phyloP scores from a whole-genome alignment of 768 basidiomycete genomes.

The Xanthoconium stramineum region DNA sequence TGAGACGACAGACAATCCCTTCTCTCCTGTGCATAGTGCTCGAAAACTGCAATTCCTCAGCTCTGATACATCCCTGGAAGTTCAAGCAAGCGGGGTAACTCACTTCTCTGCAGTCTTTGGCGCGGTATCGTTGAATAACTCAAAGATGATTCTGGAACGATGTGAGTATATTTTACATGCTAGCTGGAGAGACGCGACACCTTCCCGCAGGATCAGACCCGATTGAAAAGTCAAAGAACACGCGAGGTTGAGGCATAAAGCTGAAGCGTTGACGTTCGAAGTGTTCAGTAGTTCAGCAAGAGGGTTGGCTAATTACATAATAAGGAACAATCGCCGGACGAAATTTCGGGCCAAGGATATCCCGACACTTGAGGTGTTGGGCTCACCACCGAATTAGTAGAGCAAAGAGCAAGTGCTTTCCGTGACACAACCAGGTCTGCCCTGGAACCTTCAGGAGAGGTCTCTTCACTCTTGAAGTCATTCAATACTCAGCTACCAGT shows the following conservation, averaged over 20 bases:
- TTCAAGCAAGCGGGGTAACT: conserved; percentile 13
- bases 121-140: conserved; percentile 67
- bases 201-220: conserved; percentile 52
- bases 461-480: not conserved
- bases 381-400: not conserved
- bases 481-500: not conserved
- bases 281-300: too few relatives aligned
- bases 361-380: not conserved
- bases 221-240: conserved; percentile 66
- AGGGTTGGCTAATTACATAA: conserved; percentile 15
- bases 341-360: not conserved
- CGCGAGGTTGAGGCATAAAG: conserved; percentile 53
- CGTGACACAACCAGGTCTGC: not conserved
- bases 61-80: not conserved
- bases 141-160: conserved; percentile 59
- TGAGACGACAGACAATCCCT: conserved; percentile 61
- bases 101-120: conserved; percentile 85
- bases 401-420: not conserved
- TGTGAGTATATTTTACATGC: conserved; percentile 8
- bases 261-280: not conserved
- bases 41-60: conserved; percentile 59
- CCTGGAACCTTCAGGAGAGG: not conserved
- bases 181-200: conserved; percentile 30
- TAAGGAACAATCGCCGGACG: not conserved
- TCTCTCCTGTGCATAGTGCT: conserved; percentile 82